Evolutionary conservation across 2,329 filamentous ascomycete species (phyloP), one percentile per base, ranked within the genome.

Genomic region (Penicillium sumatraense): DNA sequence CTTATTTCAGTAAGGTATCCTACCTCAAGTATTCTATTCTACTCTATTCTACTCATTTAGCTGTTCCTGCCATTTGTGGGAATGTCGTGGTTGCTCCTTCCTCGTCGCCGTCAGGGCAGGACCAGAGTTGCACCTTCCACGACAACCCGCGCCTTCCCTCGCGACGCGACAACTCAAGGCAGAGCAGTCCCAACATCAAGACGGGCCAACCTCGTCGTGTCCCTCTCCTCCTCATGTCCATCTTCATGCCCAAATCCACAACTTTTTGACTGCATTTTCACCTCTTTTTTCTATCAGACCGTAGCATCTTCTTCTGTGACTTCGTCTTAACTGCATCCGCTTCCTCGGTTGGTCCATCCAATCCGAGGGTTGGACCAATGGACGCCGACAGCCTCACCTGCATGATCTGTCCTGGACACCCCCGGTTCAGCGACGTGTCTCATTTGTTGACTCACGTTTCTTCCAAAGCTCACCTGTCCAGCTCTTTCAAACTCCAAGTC

Each of bases 401-500:
- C 84, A 87, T 82, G 68, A 88, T 96, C 63, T 98, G 93, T 72
- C 88, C 89, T 31, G 90, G 88, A 63, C 83, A 83, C 57, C 90
- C 91, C 35, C 84, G 77, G 26, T 97, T 97, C 76, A 96, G 91
- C 53, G 93, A 98, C 74, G 81, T 92, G 41, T 96, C 93, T 29
- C 93, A 97, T 73, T 81, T 97, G 33, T 84, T 98, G 69, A 98
- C 93, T 11, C 93, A 98, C 70, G 86, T 97, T 59, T 86, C 89
- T 56, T 97, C 93, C 61, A 97, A 97, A 72, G 89, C 89, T n/a
- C 93, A 98, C 72, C 80, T 97, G 29, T 87, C 91, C 56, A 85
- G 91, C 70, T 87, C 90, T 67, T 96, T 93, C 78, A 91, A 91
- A 68, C 82, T 91, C 49, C 88, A 91, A 66, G 85, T 96, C 62